These are phyloP conservation scores for Coriaria nepalensis DNA, from an alignment of 306 rosid species.

Conservation along the genomic window DNA sequence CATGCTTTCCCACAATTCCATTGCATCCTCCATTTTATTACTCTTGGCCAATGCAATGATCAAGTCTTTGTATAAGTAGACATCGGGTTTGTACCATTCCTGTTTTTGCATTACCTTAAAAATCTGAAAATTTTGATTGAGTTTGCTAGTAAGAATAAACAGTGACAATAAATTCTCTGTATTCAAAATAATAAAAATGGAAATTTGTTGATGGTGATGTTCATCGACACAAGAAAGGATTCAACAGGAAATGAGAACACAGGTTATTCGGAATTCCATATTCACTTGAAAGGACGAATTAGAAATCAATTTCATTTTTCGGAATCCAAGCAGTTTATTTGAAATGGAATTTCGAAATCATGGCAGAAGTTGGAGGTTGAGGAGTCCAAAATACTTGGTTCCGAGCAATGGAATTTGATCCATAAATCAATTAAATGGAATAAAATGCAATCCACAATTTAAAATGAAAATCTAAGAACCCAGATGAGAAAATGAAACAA, in stretches of 20 bases:
- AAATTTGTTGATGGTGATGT: background rate
- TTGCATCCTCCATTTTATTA: slow-evolving; percentile 69
- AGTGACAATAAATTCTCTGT: slow-evolving; percentile 1
- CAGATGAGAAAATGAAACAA: background rate
- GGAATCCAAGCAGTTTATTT: too few species aligned
- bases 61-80: slow-evolving; percentile 61
- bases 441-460: too few species aligned
- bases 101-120: slow-evolving; percentile 65
- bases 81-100: slow-evolving; percentile 82
- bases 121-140: slow-evolving; percentile 30
- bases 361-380: background rate
- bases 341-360: background rate
- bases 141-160: slow-evolving; percentile 16
- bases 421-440: too few species aligned
- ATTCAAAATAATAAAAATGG: background rate
- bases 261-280: too few species aligned
- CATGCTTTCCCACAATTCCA: slow-evolving; percentile 70
- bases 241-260: background rate
- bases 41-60: slow-evolving; percentile 60
- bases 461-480: too few species aligned
- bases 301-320: too few species aligned
- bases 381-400: background rate
- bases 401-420: too few species aligned
- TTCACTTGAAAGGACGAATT: too few species aligned
- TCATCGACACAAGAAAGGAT: background rate